These are phyloP conservation scores for Umbelopsis sp. DNA, from an alignment of 192 early-diverging fungal genomes.

Conservation along the genomic window DNA sequence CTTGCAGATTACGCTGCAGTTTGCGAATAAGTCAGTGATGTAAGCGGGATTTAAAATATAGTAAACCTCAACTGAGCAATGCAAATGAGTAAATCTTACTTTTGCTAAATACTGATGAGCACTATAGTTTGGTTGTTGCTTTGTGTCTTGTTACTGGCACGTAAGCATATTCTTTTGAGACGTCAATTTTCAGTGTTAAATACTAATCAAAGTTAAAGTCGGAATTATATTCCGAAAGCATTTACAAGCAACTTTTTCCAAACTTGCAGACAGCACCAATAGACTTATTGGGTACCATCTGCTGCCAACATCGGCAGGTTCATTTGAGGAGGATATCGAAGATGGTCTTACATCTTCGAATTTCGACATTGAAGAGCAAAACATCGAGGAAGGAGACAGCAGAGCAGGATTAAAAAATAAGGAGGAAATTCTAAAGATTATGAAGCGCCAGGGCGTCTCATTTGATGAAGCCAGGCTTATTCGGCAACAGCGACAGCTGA, in stretches of 20 bases:
- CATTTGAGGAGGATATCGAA: conserved; percentile 58
- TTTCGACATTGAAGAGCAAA: conserved; percentile 52
- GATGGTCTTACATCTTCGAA: conserved; percentile 55
- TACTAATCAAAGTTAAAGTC: background rate
- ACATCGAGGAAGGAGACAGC: conserved; percentile 48
- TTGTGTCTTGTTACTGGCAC: too few relatives aligned
- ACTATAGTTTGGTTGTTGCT: too few relatives aligned
- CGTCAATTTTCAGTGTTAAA: too few relatives aligned
- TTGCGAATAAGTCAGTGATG: too few relatives aligned
- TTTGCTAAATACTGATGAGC: too few relatives aligned
- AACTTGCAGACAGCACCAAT: conserved; percentile 28
- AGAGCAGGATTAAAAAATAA: conserved; percentile 56
- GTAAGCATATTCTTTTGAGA: too few relatives aligned
- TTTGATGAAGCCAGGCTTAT: conserved; percentile 64
- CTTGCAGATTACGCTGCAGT: too few relatives aligned
- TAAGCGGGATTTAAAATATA: too few relatives aligned
- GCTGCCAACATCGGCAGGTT: conserved; percentile 47
- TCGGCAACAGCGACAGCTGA: conserved; percentile 54
- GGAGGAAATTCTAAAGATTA: conserved; percentile 55
- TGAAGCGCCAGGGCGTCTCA: conserved; percentile 49
- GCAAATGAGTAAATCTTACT: too few relatives aligned
- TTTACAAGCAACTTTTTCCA: background rate
- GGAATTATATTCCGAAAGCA: conserved; percentile 16
- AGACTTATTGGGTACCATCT: conserved; percentile 44
- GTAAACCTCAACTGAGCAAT: too few relatives aligned